phyloP scores from a whole-genome alignment of 495 filamentous ascomycete genomes.

The Penicillium simplicissimum region DNA sequence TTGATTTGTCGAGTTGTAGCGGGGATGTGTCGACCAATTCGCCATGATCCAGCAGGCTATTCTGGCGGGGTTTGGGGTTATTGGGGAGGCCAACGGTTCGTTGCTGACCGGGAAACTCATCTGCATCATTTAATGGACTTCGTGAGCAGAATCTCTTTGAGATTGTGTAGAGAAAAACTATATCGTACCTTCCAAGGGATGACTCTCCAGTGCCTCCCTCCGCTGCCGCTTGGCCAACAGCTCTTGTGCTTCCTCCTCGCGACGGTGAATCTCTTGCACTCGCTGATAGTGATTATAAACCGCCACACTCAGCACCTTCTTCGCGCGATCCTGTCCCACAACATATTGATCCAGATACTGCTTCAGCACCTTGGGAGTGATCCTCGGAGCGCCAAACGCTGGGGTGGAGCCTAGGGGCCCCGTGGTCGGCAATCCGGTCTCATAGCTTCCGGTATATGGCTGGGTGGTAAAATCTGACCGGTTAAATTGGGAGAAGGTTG shows the following conservation, averaged over 20 bases:
- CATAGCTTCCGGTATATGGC: constrained; percentile 74
- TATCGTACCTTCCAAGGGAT: constrained; percentile 58
- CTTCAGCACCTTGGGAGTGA: constrained; percentile 84
- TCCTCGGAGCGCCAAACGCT: constrained; percentile 62
- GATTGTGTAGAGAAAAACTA: neutral
- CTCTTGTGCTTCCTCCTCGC: constrained; percentile 77
- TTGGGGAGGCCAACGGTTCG: constrained; percentile 50
- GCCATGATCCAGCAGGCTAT: constrained; percentile 30
- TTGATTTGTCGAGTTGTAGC: constrained; percentile 90
- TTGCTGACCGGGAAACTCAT: constrained; percentile 78
- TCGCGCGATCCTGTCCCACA: constrained; percentile 94
- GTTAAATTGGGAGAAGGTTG: constrained; percentile 54
- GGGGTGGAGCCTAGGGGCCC: constrained; percentile 59
- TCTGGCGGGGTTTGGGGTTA: constrained; percentile 27
- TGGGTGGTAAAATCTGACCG: constrained; percentile 65
- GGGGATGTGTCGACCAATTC: constrained; percentile 57
- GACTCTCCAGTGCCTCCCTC: constrained; percentile 47
- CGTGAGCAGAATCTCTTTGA: neutral
- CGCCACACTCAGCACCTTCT: constrained; percentile 88
- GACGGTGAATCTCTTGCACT: constrained; percentile 71
- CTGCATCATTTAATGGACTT: constrained; percentile 39
- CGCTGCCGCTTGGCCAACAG: constrained; percentile 51
- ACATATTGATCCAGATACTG: constrained; percentile 93
- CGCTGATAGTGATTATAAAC: constrained; percentile 98
- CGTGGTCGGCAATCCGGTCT: constrained; percentile 61